Percentiles rank a stretch among this genome's conserved stretches.
Conservation (phyloP, 2,329 filamentous ascomycete species). For the Pseudocercospora crystallina region DNA sequence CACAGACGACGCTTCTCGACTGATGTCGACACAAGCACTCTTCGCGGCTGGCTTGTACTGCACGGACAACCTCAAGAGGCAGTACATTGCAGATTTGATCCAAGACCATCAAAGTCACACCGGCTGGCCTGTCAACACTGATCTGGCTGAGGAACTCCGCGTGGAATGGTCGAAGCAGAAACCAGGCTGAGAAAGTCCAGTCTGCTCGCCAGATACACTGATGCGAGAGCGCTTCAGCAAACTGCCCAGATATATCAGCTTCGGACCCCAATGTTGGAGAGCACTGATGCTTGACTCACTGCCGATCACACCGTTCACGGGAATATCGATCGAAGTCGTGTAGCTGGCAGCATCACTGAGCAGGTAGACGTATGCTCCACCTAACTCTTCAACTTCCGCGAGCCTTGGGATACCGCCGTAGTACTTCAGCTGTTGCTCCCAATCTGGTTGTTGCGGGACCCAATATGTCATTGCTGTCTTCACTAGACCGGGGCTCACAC, state of each 20-base stretch:
- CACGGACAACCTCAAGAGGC: slow-evolving; percentile 39
- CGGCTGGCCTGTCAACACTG: slow-evolving; percentile 42
- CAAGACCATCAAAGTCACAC: slow-evolving; percentile 39
- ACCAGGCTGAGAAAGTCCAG: neutral
- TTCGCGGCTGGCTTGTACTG: slow-evolving; percentile 46
- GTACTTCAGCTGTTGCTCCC: slow-evolving; percentile 20
- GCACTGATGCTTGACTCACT: slow-evolving; percentile 18
- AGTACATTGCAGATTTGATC: slow-evolving; percentile 41
- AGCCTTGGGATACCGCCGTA: slow-evolving; percentile 13
- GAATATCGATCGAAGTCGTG: slow-evolving; percentile 19
- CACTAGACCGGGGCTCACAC: slow-evolving; percentile 10
- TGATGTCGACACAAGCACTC: slow-evolving; percentile 47
- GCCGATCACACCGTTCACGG: slow-evolving; percentile 24
- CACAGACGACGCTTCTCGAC: slow-evolving; percentile 42
- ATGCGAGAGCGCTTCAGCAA: neutral
- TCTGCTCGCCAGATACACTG: neutral
- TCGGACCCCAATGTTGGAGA: neutral
- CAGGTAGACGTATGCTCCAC: slow-evolving; percentile 14
- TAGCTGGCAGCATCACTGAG: slow-evolving; percentile 20
- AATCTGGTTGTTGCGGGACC: slow-evolving; percentile 39
- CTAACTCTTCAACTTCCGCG: slow-evolving; percentile 34
- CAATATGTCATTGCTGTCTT: slow-evolving; percentile 17
- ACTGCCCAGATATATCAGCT: slow-evolving; percentile 1
- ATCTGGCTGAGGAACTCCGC: slow-evolving; percentile 30
- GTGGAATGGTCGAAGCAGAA: slow-evolving; percentile 24